Evolutionary conservation across 2,329 filamentous ascomycete species (phyloP).

Genomic region (Phaeosphaeria sp.): DNA sequence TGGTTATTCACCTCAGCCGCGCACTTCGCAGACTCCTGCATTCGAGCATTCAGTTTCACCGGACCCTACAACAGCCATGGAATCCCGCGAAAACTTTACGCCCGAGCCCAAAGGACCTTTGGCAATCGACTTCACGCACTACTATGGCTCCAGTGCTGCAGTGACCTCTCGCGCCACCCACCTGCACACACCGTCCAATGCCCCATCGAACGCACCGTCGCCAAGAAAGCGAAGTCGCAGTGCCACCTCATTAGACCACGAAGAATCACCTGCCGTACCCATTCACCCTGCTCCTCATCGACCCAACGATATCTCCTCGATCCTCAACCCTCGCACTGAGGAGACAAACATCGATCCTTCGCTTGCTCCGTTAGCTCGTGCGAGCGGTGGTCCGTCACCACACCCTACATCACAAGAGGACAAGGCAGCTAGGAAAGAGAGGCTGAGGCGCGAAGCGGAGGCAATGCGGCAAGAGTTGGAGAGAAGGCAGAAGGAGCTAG

Average conservation of each 20-base stretch:
- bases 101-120: constrained; percentile 39
- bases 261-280: constrained; percentile 26
- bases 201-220: constrained; percentile 28
- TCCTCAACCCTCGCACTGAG: constrained; percentile 38
- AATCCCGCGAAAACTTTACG: constrained; percentile 36
- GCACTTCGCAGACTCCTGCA: constrained; percentile 34
- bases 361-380: constrained; percentile 29
- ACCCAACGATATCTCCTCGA: constrained; percentile 43
- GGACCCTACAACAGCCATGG: constrained; percentile 38
- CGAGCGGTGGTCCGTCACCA: constrained; percentile 28
- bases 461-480: constrained; percentile 40
- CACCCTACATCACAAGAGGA: constrained; percentile 33
- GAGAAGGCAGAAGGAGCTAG: constrained; percentile 38
- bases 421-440: constrained; percentile 37
- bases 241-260: constrained; percentile 35
- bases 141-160: constrained; percentile 25
- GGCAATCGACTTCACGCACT: constrained; percentile 48
- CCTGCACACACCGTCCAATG: constrained; percentile 16
- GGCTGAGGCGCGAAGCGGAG: constrained; percentile 39
- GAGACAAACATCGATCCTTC: constrained; percentile 43
- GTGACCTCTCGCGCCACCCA: constrained; percentile 20
- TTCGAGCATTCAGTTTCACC: constrained; percentile 46
- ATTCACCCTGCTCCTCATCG: constrained; percentile 37
- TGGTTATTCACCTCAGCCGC: constrained; percentile 38
- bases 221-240: constrained; percentile 48